A percentile compares a stretch with the other conserved stretches of the same genome.
Evolutionary conservation across 2,329 filamentous ascomycete species (phyloP).

Genomic region (Cladosporium sp.): DNA sequence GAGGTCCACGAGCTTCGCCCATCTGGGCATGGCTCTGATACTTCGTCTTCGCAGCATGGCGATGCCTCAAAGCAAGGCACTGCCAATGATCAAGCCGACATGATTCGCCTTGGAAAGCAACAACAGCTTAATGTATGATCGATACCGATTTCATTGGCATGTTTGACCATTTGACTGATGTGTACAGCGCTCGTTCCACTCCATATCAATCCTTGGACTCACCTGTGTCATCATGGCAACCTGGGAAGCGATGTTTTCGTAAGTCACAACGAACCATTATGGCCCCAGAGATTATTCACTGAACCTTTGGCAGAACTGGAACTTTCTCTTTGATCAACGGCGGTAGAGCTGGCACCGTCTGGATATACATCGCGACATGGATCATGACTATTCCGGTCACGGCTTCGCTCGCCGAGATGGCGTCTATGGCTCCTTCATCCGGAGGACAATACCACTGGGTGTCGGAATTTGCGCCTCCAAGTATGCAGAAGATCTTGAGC

Average conservation of each 20-base stretch:
- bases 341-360: slow-evolving; percentile 28
- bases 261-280: slow-evolving; percentile 4
- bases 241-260: slow-evolving; percentile 8
- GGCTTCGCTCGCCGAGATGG: slow-evolving; percentile 28
- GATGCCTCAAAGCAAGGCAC: not conserved
- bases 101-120: slow-evolving; percentile 13
- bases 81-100: slow-evolving; percentile 4
- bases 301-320: slow-evolving; percentile 10
- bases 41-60: not conserved
- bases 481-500: slow-evolving; percentile 13
- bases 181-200: slow-evolving; percentile 12
- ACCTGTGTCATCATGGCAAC: slow-evolving; percentile 15
- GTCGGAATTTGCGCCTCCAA: slow-evolving; percentile 17
- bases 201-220: slow-evolving; percentile 13
- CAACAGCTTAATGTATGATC: slow-evolving; percentile 8
- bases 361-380: slow-evolving; percentile 25
- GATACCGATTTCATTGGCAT: not conserved
- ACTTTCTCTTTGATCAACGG: slow-evolving; percentile 25
- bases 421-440: slow-evolving; percentile 25
- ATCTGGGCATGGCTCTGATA: too few relatives aligned
- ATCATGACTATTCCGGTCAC: slow-evolving; percentile 26
- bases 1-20: too few relatives aligned
- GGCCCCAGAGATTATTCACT: slow-evolving; percentile 6
- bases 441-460: slow-evolving; percentile 15
- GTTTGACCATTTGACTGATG: not conserved